Percentiles rank a stretch among this genome's conserved stretches.
These are phyloP conservation scores for Aspergillus sp. DNA, from an alignment of 2,329 filamentous ascomycete species.

Conservation along the genomic window DNA sequence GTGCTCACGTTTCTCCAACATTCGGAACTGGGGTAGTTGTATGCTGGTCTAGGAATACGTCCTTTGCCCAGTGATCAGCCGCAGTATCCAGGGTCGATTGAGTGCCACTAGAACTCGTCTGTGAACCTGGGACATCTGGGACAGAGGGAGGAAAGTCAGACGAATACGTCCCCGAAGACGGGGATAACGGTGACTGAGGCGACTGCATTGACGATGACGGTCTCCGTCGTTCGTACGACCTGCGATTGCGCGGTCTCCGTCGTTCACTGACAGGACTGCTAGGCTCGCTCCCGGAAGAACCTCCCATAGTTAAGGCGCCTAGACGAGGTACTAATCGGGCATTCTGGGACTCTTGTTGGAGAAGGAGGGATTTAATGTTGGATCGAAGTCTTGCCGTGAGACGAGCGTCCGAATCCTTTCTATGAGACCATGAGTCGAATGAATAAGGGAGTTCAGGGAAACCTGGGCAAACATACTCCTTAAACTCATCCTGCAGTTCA, in stretches of 20 bases:
- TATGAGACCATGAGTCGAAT: slow-evolving; percentile 11
- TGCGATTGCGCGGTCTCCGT: slow-evolving; percentile 20
- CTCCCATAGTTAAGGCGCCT: slow-evolving; percentile 19
- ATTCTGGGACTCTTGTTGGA: slow-evolving; percentile 27
- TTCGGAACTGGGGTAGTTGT: slow-evolving; percentile 24
- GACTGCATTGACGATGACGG: slow-evolving; percentile 20
- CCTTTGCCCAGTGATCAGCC: slow-evolving; percentile 37
- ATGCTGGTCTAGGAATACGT: slow-evolving; percentile 27
- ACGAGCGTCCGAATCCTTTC: slow-evolving; percentile 19
- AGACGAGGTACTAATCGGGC: slow-evolving; percentile 20
- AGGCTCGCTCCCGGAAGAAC: slow-evolving; percentile 16
- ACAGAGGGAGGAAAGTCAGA: slow-evolving; percentile 25
- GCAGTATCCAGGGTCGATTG: slow-evolving; percentile 24
- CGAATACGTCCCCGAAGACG: slow-evolving; percentile 23
- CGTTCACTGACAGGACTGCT: slow-evolving; percentile 22
- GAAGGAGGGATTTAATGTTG: slow-evolving; percentile 20
- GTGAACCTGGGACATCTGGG: slow-evolving; percentile 27
- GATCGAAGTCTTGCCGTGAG: slow-evolving; percentile 21
- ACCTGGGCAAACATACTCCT: slow-evolving; percentile 35
- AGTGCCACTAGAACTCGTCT: slow-evolving; percentile 26
- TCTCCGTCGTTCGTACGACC: slow-evolving; percentile 31
- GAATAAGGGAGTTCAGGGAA: neutral
- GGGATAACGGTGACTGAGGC: slow-evolving; percentile 23
- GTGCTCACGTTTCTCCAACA: slow-evolving; percentile 24
- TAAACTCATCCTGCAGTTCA: slow-evolving; percentile 38